phyloP scores from a whole-genome alignment of 2,329 filamentous ascomycete genomes.

The Parastagonospora nodorum region DNA sequence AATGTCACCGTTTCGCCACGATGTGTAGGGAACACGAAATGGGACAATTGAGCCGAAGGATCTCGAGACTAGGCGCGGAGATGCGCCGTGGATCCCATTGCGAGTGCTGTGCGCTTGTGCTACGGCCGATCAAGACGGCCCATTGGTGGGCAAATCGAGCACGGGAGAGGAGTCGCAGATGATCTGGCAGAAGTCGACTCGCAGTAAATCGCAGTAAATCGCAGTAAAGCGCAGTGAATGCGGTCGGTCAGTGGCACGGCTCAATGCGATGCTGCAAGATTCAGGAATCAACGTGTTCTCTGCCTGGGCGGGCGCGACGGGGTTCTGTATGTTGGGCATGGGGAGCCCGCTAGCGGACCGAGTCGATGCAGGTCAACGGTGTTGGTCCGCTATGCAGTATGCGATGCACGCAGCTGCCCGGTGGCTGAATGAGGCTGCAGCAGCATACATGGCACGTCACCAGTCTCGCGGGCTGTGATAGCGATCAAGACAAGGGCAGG shows the following conservation, averaged over 20 bases:
- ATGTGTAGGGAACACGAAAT: background rate
- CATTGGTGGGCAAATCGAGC: background rate
- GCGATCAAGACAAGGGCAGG: too few relatives aligned
- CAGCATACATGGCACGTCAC: background rate
- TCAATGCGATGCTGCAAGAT: too few relatives aligned
- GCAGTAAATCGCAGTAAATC: background rate
- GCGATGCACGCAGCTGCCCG: background rate
- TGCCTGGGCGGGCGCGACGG: too few relatives aligned
- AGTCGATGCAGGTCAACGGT: background rate
- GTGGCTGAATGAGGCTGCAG: background rate
- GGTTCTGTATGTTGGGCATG: too few relatives aligned
- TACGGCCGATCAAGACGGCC: background rate
- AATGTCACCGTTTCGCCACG: constrained; percentile 17
- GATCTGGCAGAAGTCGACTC: background rate
- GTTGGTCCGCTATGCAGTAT: background rate
- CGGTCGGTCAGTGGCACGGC: too few relatives aligned
- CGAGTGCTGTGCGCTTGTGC: background rate
- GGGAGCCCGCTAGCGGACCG: too few relatives aligned
- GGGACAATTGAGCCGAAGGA: background rate
- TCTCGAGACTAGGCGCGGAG: background rate
- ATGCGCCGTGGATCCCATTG: background rate
- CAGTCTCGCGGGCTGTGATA: background rate
- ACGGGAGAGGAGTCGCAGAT: background rate
- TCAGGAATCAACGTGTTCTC: too few relatives aligned
- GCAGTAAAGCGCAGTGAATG: background rate